These are phyloP conservation scores for Arabis alpina DNA, from an alignment of 345 rosid species.

Conservation along the genomic window DNA sequence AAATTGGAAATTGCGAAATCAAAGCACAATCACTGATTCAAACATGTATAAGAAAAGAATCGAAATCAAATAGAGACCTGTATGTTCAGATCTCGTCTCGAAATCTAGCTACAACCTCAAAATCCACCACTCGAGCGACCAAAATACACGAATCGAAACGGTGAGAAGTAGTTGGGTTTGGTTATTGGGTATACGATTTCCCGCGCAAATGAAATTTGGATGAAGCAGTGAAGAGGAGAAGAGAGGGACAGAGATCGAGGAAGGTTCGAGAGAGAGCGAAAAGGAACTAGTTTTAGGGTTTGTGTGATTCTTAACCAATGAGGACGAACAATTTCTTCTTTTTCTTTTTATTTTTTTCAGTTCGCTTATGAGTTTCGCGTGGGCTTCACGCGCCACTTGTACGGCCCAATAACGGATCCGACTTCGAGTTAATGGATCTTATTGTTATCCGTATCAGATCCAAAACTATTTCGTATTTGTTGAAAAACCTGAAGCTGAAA, in stretches of 20 bases:
- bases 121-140: not conserved
- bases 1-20: not conserved
- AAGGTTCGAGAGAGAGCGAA: slow-evolving; percentile 33
- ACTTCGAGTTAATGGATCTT: too few relatives aligned
- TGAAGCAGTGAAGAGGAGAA: slow-evolving; percentile 16
- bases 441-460: too few relatives aligned
- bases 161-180: not conserved
- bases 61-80: not conserved
- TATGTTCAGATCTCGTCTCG: slow-evolving; percentile 30
- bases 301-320: slow-evolving; percentile 33
- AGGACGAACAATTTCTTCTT: not conserved
- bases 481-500: too few relatives aligned
- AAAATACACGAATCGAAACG: not conserved
- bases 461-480: too few relatives aligned
- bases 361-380: not conserved
- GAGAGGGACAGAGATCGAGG: slow-evolving; percentile 35
- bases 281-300: slow-evolving; percentile 37
- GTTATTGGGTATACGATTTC: slow-evolving; percentile 25
- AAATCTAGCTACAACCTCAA: not conserved
- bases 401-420: slow-evolving; percentile 17
- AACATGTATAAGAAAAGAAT: not conserved
- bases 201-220: slow-evolving; percentile 37
- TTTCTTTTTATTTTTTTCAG: not conserved
- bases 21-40: slow-evolving; percentile 12
- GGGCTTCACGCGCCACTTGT: slow-evolving; percentile 19